Percentiles rank a stretch among this genome's conserved stretches.
phyloP scores from a whole-genome alignment of 306 rosid species.

The Acmispon strigosus region DNA sequence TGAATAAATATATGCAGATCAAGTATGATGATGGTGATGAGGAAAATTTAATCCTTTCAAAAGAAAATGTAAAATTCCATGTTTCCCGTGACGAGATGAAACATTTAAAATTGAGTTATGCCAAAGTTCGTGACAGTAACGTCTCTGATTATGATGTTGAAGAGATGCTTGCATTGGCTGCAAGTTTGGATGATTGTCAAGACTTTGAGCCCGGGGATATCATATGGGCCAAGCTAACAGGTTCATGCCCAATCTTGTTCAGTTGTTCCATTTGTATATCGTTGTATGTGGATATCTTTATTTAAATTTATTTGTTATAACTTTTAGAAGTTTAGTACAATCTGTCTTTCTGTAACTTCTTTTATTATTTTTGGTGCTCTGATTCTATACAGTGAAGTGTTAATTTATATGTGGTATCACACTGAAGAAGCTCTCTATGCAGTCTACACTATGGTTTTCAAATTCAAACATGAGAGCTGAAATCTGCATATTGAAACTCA shows the following conservation, averaged over 20 bases:
- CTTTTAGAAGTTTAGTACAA: neutral
- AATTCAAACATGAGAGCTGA: too few species aligned
- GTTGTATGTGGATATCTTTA: neutral
- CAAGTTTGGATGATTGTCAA: slow-evolving; percentile 80
- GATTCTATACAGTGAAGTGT: neutral
- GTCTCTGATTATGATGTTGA: slow-evolving; percentile 63
- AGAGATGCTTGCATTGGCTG: slow-evolving; percentile 94
- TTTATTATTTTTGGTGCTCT: neutral
- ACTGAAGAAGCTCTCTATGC: too few species aligned
- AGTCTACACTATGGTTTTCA: too few species aligned
- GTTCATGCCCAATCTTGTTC: slow-evolving; percentile 39
- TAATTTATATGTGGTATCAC: slow-evolving; percentile 7
- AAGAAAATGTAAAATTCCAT: slow-evolving; percentile 68
- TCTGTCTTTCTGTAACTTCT: neutral
- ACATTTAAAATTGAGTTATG: slow-evolving; percentile 55
- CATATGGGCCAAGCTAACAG: slow-evolving; percentile 98
- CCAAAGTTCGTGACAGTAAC: slow-evolving; percentile 46
- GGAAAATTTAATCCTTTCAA: slow-evolving; percentile 64
- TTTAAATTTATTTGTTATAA: neutral
- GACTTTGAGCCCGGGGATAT: slow-evolving; percentile 89
- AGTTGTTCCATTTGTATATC: slow-evolving; percentile 3
- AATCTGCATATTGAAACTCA: too few species aligned
- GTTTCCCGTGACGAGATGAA: slow-evolving; percentile 80
- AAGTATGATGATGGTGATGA: slow-evolving; percentile 76
- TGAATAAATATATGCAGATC: slow-evolving; percentile 48